A percentile compares a stretch with the other conserved stretches of the same genome.
phyloP scores from a whole-genome alignment of 768 basidiomycete species.

The Tylopilus vinaceipallidus region DNA sequence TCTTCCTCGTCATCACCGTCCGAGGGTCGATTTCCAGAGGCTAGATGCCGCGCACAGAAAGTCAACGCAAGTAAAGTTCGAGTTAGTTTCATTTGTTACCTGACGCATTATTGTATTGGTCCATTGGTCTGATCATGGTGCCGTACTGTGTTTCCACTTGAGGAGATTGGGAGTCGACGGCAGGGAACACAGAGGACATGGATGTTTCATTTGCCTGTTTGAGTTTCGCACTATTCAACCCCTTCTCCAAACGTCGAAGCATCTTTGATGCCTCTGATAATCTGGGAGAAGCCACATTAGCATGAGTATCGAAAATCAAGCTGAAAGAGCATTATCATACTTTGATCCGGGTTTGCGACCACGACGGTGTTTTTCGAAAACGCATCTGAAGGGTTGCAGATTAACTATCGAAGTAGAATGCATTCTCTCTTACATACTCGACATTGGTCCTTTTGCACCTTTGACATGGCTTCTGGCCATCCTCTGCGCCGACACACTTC shows the following conservation, averaged over 20 bases:
- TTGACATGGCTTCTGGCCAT: constrained; percentile 77
- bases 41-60: constrained; percentile 12
- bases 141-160: constrained; percentile 29
- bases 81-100: constrained; percentile 15
- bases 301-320: neutral
- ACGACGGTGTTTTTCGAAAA: constrained; percentile 88
- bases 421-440: constrained; percentile 47
- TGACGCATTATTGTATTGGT: constrained; percentile 29
- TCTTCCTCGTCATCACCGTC: constrained; percentile 66
- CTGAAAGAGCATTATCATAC: constrained; percentile 40
- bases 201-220: constrained; percentile 49
- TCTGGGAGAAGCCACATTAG: constrained; percentile 38
- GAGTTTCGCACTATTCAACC: constrained; percentile 71
- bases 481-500: constrained; percentile 90
- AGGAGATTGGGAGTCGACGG: constrained; percentile 31
- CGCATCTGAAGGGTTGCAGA: constrained; percentile 47
- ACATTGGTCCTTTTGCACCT: constrained; percentile 80
- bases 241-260: constrained; percentile 84
- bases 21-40: constrained; percentile 26
- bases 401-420: constrained; percentile 4
- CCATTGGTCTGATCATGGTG: constrained; percentile 29
- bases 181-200: constrained; percentile 32
- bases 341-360: constrained; percentile 90
- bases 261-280: constrained; percentile 88
- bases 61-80: constrained; percentile 3